Percentiles rank a stretch among this genome's conserved stretches.
phyloP scores from a whole-genome alignment of 2,329 filamentous ascomycete species.

The Sporothrix schenckii region DNA sequence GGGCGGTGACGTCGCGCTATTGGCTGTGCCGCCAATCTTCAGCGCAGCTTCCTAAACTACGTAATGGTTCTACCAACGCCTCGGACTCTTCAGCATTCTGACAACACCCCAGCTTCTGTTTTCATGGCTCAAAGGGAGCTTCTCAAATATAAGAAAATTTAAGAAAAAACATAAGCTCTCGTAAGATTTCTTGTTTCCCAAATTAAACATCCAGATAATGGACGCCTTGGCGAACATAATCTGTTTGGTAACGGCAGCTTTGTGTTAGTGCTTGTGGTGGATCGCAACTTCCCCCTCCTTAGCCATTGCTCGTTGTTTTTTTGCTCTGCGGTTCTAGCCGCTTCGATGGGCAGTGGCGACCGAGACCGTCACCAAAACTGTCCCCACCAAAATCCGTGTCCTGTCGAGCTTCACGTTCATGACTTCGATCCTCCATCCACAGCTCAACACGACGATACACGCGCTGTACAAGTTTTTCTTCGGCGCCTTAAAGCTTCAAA shows the following conservation, averaged over 20 bases:
- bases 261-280: conserved; percentile 1
- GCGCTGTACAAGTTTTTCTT: no score
- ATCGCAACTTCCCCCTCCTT: conserved; percentile 14
- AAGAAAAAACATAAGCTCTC: neutral
- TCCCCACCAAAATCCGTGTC: neutral
- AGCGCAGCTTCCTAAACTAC: neutral
- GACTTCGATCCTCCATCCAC: neutral
- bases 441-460: neutral
- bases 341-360: conserved; percentile 29
- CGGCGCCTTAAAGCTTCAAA: neutral
- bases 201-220: neutral
- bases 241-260: neutral
- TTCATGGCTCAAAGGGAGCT: neutral
- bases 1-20: conserved; percentile 22
- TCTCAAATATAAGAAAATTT: neutral
- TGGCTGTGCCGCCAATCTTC: conserved; percentile 6
- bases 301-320: neutral
- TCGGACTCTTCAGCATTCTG: neutral
- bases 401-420: neutral
- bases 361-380: neutral
- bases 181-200: neutral
- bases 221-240: neutral
- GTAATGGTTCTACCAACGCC: neutral
- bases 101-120: neutral
- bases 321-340: conserved; percentile 30